Evolutionary conservation across 192 early-diverging fungal species (phyloP), one percentile per base, ranked within the genome.

Genomic region (Coemansia sp.): DNA sequence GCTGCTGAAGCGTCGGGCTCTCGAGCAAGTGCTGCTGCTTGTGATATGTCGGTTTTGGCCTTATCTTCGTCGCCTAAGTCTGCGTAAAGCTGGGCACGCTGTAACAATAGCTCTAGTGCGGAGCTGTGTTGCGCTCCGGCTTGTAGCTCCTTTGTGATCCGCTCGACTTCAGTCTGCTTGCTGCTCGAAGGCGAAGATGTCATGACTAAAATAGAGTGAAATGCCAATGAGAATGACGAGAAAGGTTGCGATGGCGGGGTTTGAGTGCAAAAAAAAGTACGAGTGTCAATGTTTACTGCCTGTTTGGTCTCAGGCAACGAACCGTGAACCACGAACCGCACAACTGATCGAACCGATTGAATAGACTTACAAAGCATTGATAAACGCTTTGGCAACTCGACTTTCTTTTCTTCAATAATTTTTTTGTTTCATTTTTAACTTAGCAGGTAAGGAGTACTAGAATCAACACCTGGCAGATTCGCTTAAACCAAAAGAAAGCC

Each of bases 11-110:
- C 62, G 62, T 73, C 53, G 29, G 17, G 25, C 17, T 81, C 78
- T 21, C 69, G 64, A n/a, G 70, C 69, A 21, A 81, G 62, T 4
- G 70, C 39, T 0, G 78, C 73, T 14, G 78, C 78, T 23, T 63
- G 74, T 11, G 78, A 62, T 15, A 81, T 72, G 51, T 81, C 78
- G 14, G 57, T 14, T 7, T 67, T 67, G 3, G 78, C 78, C 14
- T 59, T 42, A 0, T 63, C 14, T n/a, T 64, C 67, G 27, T 76
- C 62, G 12, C 78, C 78, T 48, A 75, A 12, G 64, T 75, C 70
- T 7, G 67, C 70, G 32, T 76, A 68, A 2, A 46, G 37, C 7
- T 48, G 70, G 5, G 78, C 73, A 8, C 78, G 70, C 67, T 76
- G 36, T 15, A 81, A 53, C 10, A 81, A 70, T 38, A 72, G 39